These are phyloP conservation scores for Scheffersomyces lignosus DNA, from an alignment of 805 yeast genomes.

Conservation along the genomic window DNA sequence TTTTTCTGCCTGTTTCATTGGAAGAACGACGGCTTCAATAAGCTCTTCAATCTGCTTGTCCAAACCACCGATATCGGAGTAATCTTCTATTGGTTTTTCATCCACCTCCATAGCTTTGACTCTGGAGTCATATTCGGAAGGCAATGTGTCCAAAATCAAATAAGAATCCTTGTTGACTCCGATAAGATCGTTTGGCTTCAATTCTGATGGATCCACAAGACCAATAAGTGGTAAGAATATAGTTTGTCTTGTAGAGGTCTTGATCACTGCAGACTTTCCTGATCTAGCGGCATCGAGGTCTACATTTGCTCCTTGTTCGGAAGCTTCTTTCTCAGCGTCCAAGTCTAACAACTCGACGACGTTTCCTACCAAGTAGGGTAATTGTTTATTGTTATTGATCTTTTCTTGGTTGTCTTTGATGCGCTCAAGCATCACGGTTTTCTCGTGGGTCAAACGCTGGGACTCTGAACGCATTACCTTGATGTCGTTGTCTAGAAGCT, in stretches of 20 bases:
- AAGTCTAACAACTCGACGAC: slow-evolving; percentile 92
- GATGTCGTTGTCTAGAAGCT: slow-evolving; percentile 89
- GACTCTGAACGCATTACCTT: slow-evolving; percentile 91
- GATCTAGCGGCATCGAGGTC: slow-evolving; percentile 87
- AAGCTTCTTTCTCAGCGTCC: slow-evolving; percentile 78
- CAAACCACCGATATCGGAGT: slow-evolving; percentile 96
- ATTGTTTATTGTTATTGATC: slow-evolving; percentile 90
- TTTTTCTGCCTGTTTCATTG: slow-evolving; percentile 97
- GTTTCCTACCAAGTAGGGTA: slow-evolving; percentile 95
- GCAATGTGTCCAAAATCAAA: slow-evolving; percentile 87
- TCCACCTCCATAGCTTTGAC: slow-evolving; percentile 99
- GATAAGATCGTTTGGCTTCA: slow-evolving; percentile 96
- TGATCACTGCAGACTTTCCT: slow-evolving; percentile 97
- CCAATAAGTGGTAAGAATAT: slow-evolving; percentile 96
- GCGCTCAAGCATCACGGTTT: slow-evolving; percentile 87
- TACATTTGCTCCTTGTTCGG: slow-evolving; percentile 91
- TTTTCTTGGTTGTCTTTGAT: slow-evolving; percentile 95
- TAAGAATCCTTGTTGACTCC: slow-evolving; percentile 98
- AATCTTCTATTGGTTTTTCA: slow-evolving; percentile 96
- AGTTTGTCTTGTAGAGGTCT: slow-evolving; percentile 96
- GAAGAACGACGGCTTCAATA: slow-evolving; percentile 96
- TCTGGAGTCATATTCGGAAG: slow-evolving; percentile 95
- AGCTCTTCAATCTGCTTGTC: slow-evolving; percentile 98
- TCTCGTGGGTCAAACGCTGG: slow-evolving; percentile 88
- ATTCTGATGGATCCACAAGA: slow-evolving; percentile 83